Evolutionary conservation across 2,329 filamentous ascomycete species (phyloP), one percentile per base, ranked within the genome.

Genomic region (Alternaria viburni): DNA sequence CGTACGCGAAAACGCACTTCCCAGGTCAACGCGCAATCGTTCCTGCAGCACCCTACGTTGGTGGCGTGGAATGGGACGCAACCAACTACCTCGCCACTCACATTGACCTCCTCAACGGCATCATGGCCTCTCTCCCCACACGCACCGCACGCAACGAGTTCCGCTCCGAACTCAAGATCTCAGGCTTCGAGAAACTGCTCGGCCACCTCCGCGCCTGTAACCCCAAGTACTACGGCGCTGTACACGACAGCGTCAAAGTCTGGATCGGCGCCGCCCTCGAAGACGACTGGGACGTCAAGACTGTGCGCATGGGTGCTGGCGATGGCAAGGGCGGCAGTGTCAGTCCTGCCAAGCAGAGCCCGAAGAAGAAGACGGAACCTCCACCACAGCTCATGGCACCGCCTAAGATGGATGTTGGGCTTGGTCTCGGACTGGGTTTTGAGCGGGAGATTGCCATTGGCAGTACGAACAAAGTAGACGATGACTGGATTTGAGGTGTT

Each of bases 61-160:
- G 96, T 52, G 95, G 96, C 57, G 96, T 98, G 10, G 96, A 99
- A 81, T 98, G 96, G 96, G 96, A 98, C 77, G 96, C 96, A 3
- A 98, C 96, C 10, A 97, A 97, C 80, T 98, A 98, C 78, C 86
- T 98, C 11, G 93, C 95, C 17, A 92, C 92, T 0, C 95, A 99
- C 75, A 86, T 99, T 10, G 96, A 98, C 75, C 89, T 99, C 11
- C 82, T 98, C 72, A 99, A 98, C 75, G 95, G 93, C 28, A 88
- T 98, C 60, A 83, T 98, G 61, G 93, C 95, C 1, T 95, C 91
- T 62, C 87, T 96, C 1, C 90, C 92, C 1, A 90, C 89, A 0
- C 72, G 77, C 2, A 80, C 86, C 23, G 89, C 91, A 61, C 91
- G 96, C 63, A 97, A 97, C 79, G 77, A 82, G 1, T 86, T 98